Evolutionary conservation across 164 flowering plant species (phyloP), one percentile per base, ranked within the genome.

Genomic region (Kingdonia uniflora): DNA sequence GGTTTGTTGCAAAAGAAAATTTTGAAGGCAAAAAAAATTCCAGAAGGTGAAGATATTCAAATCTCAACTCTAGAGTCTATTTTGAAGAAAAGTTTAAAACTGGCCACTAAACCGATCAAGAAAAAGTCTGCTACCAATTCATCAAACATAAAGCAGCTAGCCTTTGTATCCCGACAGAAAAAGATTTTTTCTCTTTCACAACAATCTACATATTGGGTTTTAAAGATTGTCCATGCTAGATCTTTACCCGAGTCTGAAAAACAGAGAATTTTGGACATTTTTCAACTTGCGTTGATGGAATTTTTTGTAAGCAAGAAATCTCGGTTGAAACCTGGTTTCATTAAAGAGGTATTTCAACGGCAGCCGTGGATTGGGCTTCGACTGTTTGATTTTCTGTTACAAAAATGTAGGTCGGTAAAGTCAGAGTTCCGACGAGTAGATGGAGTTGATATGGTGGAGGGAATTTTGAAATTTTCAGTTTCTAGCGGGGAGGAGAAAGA

Each of bases 1-100:
- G 95, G 94, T 45, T 86, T 88, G 56, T 49, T 92, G 57, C 94
- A 88, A 43, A 83, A 79, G 81, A 86, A 81, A 51, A 74, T 92
- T 46, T 74, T 92, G 52, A 88, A 86, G 71, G 82, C 82, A 11
- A 92, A 84, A 60, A 84, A 82, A 33, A 69, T 71, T 60, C 99
- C 96, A 0, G 78, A 67, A 68, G 81, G 79, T 24, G 83, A 73
- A 39, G 58, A 64, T 5, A 64, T 82, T 42, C 68, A 80, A 60
- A 39, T 78, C 16, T 46, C 80, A 14, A 59, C 70, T 19, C 80
- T 88, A 10, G 84, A 82, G 56, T 45, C 81, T 58, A 68, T 85
- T 51, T 53, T 92, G 58, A 80, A 76, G 48, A 84, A 68, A 72
- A 83, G 66, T 68, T 58, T 91, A 58, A 81, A 70, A 46, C 61